A percentile compares a stretch with the other conserved stretches of the same genome.
Evolutionary conservation across 306 rosid genomes (phyloP).

Genomic region (Glycine latifolia): DNA sequence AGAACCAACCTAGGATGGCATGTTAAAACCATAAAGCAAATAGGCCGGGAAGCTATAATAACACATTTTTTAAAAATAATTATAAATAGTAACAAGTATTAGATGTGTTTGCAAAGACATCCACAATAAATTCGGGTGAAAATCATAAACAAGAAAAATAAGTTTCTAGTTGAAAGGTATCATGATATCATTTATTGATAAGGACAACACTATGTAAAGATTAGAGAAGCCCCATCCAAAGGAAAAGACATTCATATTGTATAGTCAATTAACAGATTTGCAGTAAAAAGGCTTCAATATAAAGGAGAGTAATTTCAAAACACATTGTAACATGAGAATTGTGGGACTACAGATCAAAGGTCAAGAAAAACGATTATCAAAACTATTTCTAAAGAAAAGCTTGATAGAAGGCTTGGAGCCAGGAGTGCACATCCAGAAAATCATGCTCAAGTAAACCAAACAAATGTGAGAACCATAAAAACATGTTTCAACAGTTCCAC

Average conservation of each 20-base stretch:
- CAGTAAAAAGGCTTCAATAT: too few species aligned
- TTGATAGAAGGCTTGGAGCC: not conserved
- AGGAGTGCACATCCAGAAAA: not conserved
- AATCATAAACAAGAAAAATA: not conserved
- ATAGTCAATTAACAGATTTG: not conserved
- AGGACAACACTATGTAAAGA: not conserved
- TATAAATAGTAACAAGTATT: not conserved
- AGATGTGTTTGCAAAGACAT: not conserved
- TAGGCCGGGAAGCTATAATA: not conserved
- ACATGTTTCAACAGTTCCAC: not conserved
- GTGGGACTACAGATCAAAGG: not conserved
- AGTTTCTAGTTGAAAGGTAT: not conserved
- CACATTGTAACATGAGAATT: not conserved
- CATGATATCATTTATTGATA: not conserved
- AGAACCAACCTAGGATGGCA: slow-evolving; percentile 27
- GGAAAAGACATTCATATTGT: not conserved
- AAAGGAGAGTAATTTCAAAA: not conserved
- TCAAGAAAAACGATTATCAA: not conserved
- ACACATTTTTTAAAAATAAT: not conserved
- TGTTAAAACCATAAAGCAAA: not conserved
- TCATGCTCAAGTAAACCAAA: not conserved
- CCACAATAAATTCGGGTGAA: not conserved
- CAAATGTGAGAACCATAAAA: not conserved
- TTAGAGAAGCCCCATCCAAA: not conserved
- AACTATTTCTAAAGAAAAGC: not conserved